Evolutionary conservation across 2,329 filamentous ascomycete species (phyloP).

Genomic region (Stagonosporopsis tanaceti): DNA sequence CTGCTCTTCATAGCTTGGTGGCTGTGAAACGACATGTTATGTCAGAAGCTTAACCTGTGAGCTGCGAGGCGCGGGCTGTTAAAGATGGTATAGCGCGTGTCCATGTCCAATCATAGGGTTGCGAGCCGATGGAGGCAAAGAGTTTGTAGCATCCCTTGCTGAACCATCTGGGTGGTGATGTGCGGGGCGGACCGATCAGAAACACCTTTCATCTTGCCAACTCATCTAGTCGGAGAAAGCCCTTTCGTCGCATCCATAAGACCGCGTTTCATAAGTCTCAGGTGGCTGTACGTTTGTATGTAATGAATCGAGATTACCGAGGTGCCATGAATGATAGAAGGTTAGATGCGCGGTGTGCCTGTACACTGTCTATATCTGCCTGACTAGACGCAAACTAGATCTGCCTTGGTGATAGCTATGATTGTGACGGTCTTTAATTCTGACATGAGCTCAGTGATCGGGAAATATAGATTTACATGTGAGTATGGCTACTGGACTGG

Average conservation of each 20-base stretch:
- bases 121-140: not conserved
- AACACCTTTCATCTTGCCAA: not conserved
- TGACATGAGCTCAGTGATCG: not conserved
- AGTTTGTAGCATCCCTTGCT: conserved; percentile 12
- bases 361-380: not conserved
- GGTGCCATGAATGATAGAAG: not conserved
- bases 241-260: not conserved
- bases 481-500: not conserved
- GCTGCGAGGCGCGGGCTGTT: not conserved
- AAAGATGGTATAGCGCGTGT: not conserved
- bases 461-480: not conserved
- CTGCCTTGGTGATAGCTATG: not conserved
- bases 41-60: conserved; percentile 7
- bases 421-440: not conserved
- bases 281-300: not conserved
- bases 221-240: conserved; percentile 1
- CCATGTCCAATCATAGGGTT: not conserved
- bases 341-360: not conserved
- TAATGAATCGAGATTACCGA: not conserved
- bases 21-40: conserved; percentile 5
- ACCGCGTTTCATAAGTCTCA: not conserved
- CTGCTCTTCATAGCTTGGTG: not conserved
- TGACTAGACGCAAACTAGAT: not conserved
- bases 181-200: conserved; percentile 3
- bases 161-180: conserved; percentile 1